Percentiles rank a stretch among this genome's conserved stretches.
Evolutionary conservation across 768 basidiomycete genomes (phyloP).

Genomic region (Termitomyces bulborhizus): DNA sequence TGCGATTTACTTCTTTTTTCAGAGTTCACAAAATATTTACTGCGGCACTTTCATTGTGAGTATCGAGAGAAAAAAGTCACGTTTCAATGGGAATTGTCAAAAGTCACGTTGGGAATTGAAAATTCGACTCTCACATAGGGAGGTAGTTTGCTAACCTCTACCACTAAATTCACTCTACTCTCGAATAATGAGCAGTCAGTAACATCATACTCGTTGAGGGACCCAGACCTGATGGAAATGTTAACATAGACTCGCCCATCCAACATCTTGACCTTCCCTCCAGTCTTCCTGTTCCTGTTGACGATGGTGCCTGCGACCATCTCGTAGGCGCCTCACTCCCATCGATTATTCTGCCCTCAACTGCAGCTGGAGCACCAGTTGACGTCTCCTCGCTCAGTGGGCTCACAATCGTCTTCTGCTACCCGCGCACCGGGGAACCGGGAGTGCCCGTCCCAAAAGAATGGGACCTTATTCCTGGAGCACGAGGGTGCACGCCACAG

Average conservation of each 20-base stretch:
- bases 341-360: conserved; percentile 13
- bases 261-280: conserved; percentile 9
- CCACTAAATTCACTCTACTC: neutral
- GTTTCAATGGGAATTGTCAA: neutral
- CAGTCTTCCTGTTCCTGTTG: conserved; percentile 15
- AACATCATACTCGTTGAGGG: neutral
- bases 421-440: conserved; percentile 17
- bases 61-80: neutral
- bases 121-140: no score
- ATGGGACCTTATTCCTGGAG: conserved; percentile 19
- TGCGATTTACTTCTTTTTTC: no score
- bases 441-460: conserved; percentile 12
- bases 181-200: neutral
- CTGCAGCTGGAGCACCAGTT: conserved; percentile 9
- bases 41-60: neutral
- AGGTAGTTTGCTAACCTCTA: neutral
- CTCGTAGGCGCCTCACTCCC: conserved; percentile 11
- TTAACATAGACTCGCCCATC: neutral
- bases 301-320: conserved; percentile 18
- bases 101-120: neutral
- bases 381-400: conserved; percentile 14
- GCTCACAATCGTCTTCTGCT: conserved; percentile 17
- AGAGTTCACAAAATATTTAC: no score
- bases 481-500: conserved; percentile 19
- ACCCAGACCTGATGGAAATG: neutral